Evolutionary conservation across 2,329 filamentous ascomycete species (phyloP), one percentile per base, ranked within the genome.

Genomic region (Chaetomium strumarium): DNA sequence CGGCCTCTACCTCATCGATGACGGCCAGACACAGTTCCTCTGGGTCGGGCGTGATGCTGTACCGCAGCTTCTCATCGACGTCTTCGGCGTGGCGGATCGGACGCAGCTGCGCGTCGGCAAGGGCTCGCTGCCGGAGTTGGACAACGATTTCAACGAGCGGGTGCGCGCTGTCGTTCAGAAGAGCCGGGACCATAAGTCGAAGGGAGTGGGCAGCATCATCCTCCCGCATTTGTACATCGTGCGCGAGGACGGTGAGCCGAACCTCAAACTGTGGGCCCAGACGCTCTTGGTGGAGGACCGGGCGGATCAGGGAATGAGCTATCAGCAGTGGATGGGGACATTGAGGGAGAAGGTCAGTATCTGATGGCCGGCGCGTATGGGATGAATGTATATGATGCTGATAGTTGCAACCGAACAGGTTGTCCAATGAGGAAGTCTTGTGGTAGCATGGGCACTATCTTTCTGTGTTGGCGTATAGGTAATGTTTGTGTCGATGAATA

Each of bases 141-240:
- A 97, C 62, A 92, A 90, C 62, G 93, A 99, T 68, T 96, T 97
- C 77, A 97, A 90, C 71, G 92, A 97, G 75, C 83, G 92, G 24
- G 86, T 99, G 34, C 83, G 93, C 46, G 88, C 87, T 7, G 90
- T 99, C 10, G 74, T 96, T 52, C 85, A 91, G 63, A 99, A 99
- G 83, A 95, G 89, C 68, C 80, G 86, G 52, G 92, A 97, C 65
- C 86, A 95, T 72, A 80, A 84, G 67, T 80, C 87, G 30, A 88
- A 90, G 66, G 90, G 91, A 2, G 91, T 93, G 14, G 93, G 93
- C 58, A 95, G 90, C 70, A 95, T 97, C 60, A 81, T 85, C n/a
- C 83, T 95, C 56, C 93, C 93, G 45, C 89, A 95, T 64, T 75
- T 99, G 52, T 99, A 97, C 68, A 79, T 97, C 62, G 87, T 97